Percentiles rank a stretch among this genome's conserved stretches.
Evolutionary conservation across 2,329 filamentous ascomycete species (phyloP).

Genomic region (Purpureocillium lavendulum): DNA sequence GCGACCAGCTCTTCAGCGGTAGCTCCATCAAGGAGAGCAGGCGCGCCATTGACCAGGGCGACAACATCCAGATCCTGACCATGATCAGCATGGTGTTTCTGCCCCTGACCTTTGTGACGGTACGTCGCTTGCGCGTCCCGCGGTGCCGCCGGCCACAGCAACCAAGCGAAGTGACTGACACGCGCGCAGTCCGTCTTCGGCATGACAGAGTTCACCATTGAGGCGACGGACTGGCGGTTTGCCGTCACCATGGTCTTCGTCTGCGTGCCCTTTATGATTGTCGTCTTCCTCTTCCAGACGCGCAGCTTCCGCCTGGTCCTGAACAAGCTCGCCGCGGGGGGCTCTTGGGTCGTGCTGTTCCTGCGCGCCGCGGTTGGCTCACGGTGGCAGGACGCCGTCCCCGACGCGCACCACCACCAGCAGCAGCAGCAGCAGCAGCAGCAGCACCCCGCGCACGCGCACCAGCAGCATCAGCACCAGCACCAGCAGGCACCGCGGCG

Average conservation of each 20-base stretch:
- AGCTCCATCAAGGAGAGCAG: constrained; percentile 54
- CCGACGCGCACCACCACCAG: too few species aligned
- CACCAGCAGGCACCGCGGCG: not conserved
- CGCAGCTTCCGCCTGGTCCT: constrained; percentile 23
- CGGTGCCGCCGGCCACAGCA: too few species aligned
- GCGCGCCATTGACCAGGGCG: constrained; percentile 54
- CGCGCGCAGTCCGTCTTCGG: constrained; percentile 41
- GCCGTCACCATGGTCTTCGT: constrained; percentile 57
- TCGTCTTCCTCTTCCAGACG: constrained; percentile 37
- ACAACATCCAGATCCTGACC: constrained; percentile 53
- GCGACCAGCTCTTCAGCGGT: constrained; percentile 55
- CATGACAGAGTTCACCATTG: constrained; percentile 36
- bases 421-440: too few species aligned
- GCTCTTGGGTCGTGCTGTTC: not conserved
- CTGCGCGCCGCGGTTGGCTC: not conserved
- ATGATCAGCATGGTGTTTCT: constrained; percentile 54
- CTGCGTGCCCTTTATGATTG: constrained; percentile 40
- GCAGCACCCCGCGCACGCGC: constrained; percentile 7
- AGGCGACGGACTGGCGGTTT: constrained; percentile 35
- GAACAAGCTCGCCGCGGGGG: constrained; percentile 7
- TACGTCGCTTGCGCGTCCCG: constrained; percentile 14
- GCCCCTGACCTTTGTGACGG: constrained; percentile 52
- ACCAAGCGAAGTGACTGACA: too few species aligned
- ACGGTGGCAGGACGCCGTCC: not conserved
- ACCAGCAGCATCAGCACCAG: not conserved